Conservation (phyloP, 2,329 filamentous ascomycete genomes). For the Colletotrichum gloeosporioides region DNA sequence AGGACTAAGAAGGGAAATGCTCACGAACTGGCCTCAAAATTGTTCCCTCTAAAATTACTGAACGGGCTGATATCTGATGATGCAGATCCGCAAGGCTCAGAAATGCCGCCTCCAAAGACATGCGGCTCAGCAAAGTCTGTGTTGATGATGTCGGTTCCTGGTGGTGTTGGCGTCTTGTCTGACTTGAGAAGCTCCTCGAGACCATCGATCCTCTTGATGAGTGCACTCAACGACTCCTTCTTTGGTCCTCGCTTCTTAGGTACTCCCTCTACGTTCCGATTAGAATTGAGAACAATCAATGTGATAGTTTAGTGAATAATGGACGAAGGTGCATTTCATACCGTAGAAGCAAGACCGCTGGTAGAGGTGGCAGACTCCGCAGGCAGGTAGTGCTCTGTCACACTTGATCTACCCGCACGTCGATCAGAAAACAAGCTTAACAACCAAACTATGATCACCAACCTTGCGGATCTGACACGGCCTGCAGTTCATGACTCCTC, state of each 20-base stretch:
- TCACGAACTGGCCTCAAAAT: not conserved
- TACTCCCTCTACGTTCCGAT: not conserved
- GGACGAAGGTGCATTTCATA: not conserved
- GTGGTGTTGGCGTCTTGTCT: slow-evolving; percentile 12
- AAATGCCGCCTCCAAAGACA: not conserved
- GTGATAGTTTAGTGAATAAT: not conserved
- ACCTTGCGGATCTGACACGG: slow-evolving; percentile 15
- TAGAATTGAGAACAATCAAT: not conserved
- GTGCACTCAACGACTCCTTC: slow-evolving; percentile 14
- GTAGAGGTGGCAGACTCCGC: slow-evolving; percentile 18
- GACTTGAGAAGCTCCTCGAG: slow-evolving; percentile 18
- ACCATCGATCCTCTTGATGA: slow-evolving; percentile 14
- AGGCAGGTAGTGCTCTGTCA: slow-evolving; percentile 15
- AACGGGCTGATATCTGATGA: slow-evolving; percentile 5
- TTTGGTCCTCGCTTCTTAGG: slow-evolving; percentile 10
- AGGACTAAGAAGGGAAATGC: not conserved
- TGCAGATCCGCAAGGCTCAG: not conserved
- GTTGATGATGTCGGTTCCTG: not conserved
- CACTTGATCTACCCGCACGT: slow-evolving; percentile 15
- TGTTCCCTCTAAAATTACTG: not conserved
- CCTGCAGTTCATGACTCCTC: slow-evolving; percentile 16
- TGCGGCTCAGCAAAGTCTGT: not conserved
- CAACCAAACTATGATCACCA: not conserved
- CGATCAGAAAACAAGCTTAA: slow-evolving; percentile 17
- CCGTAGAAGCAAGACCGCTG: slow-evolving; percentile 16